phyloP scores from a whole-genome alignment of 768 basidiomycete genomes.

The Termitomyces sp. region DNA sequence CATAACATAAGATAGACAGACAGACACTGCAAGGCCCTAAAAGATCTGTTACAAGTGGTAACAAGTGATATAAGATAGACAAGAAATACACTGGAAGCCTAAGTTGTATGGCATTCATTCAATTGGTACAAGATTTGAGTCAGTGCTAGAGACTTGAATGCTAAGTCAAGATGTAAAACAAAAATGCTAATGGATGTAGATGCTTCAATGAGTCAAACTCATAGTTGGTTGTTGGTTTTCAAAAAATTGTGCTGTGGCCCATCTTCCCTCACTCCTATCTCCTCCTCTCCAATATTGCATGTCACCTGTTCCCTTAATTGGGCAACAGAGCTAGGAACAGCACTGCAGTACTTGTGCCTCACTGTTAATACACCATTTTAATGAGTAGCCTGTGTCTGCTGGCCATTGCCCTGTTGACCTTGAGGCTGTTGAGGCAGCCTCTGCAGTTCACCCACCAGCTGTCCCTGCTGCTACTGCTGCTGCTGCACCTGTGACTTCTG shows the following conservation, averaged over 20 bases:
- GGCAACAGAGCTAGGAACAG: slow-evolving; percentile 28
- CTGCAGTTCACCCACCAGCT: slow-evolving; percentile 12
- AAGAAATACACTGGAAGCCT: neutral
- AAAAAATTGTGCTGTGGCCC: slow-evolving; percentile 7
- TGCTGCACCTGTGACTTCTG: too few relatives aligned
- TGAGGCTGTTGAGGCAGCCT: slow-evolving; percentile 22
- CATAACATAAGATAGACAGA: too few relatives aligned
- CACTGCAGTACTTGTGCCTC: slow-evolving; percentile 29
- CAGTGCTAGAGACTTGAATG: slow-evolving; percentile 4
- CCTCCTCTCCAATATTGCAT: too few relatives aligned
- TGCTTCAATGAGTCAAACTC: slow-evolving; percentile 7
- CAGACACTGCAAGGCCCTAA: too few relatives aligned
- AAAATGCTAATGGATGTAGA: slow-evolving; percentile 9
- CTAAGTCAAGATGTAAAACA: too few relatives aligned
- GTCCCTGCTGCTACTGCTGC: too few relatives aligned
- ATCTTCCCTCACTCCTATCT: too few relatives aligned
- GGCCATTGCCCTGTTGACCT: slow-evolving; percentile 28
- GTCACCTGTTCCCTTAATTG: slow-evolving; percentile 23
- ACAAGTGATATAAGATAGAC: too few relatives aligned
- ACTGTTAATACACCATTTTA: slow-evolving; percentile 17
- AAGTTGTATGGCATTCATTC: neutral
- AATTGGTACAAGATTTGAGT: slow-evolving; percentile 13
- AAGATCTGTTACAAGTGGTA: slow-evolving; percentile 13
- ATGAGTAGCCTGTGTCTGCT: slow-evolving; percentile 14
- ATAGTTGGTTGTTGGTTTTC: too few relatives aligned